phyloP scores from a whole-genome alignment of 129 eudicot genomes.

The Escallonia rubra region DNA sequence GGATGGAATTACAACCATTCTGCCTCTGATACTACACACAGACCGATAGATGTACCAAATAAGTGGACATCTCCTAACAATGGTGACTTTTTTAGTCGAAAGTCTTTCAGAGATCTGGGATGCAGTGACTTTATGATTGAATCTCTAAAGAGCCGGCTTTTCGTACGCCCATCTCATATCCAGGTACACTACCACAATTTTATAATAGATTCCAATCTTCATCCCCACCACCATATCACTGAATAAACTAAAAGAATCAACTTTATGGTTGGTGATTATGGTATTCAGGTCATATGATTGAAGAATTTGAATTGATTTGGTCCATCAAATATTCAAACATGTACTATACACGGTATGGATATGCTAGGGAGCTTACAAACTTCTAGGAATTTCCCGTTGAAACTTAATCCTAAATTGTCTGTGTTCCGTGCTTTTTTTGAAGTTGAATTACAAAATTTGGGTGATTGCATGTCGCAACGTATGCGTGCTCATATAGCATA shows the following conservation, averaged over 20 bases:
- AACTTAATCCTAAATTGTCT: neutral
- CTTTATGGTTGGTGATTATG: neutral
- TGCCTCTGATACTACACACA: conserved; percentile 14
- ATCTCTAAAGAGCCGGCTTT: conserved; percentile 43
- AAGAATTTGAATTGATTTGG: neutral
- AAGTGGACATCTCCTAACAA: conserved; percentile 30
- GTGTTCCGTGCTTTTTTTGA: too few species aligned
- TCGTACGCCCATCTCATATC: conserved; percentile 78
- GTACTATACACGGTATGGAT: neutral
- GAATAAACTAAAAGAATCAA: neutral
- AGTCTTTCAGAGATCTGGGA: conserved; percentile 69
- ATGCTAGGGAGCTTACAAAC: neutral
- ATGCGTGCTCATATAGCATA: too few species aligned
- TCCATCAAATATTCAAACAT: neutral
- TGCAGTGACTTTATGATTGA: conserved; percentile 63
- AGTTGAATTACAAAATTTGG: too few species aligned
- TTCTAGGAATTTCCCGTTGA: neutral
- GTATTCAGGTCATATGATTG: neutral
- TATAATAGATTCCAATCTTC: neutral
- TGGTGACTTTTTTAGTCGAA: conserved; percentile 78
- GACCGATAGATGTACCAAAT: conserved; percentile 20
- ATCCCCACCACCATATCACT: neutral
- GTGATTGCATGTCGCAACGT: too few species aligned
- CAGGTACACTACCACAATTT: conserved; percentile 51
- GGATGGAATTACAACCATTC: conserved; percentile 40